Conservation (phyloP, 169 alveolate species). For the Plasmodium vivax region DNA sequence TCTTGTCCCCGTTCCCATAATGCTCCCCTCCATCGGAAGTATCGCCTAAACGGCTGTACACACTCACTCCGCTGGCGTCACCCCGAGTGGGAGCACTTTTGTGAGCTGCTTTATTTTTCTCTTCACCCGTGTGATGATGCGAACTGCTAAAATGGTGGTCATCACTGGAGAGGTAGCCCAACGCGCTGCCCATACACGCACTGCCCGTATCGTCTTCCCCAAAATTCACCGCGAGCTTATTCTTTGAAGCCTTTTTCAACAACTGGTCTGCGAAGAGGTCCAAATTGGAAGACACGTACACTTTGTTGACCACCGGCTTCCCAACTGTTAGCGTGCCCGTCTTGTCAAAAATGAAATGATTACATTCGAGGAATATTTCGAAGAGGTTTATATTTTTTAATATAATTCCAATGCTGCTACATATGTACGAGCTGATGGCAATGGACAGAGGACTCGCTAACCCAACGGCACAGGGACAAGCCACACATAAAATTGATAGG, state of each 20-base stretch:
- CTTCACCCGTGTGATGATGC: neutral
- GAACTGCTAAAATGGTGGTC: neutral
- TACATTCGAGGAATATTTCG: conserved; percentile 59
- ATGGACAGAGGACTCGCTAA: conserved; percentile 70
- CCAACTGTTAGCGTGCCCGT: conserved; percentile 73
- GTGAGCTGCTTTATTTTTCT: neutral
- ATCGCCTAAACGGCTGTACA: neutral
- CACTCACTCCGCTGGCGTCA: neutral
- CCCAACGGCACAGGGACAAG: conserved; percentile 76
- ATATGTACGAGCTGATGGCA: conserved; percentile 65
- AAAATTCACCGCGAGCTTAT: conserved; percentile 8
- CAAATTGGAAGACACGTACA: conserved; percentile 38
- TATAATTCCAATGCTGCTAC: conserved; percentile 64
- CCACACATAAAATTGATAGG: conserved; percentile 71
- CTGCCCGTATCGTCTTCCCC: neutral
- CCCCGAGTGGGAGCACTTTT: neutral
- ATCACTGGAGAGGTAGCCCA: neutral
- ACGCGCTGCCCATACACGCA: too few species aligned
- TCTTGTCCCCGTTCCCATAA: neutral
- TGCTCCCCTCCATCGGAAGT: neutral
- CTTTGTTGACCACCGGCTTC: conserved; percentile 65
- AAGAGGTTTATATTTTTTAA: conserved; percentile 63
- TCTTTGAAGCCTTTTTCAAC: conserved; percentile 8
- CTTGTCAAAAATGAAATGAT: conserved; percentile 71
- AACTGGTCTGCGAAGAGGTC: conserved; percentile 57